phyloP scores from a whole-genome alignment of 495 filamentous ascomycete genomes.

The Neurospora sp. region DNA sequence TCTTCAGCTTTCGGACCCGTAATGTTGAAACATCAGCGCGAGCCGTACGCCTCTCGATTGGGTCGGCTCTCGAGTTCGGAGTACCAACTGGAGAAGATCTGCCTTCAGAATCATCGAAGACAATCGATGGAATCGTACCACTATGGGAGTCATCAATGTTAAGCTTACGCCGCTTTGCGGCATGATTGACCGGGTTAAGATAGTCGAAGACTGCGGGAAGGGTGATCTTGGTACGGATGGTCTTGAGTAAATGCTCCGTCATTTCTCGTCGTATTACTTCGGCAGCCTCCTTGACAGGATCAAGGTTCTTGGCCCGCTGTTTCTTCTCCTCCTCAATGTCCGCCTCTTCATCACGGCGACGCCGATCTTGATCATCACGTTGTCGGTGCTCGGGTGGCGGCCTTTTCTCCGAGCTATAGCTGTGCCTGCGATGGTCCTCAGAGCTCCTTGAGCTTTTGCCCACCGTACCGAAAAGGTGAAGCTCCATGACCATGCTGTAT shows the following conservation, averaged over 20 bases:
- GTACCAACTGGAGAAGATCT: slow-evolving; percentile 50
- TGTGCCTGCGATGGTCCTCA: slow-evolving; percentile 20
- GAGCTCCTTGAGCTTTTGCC: slow-evolving; percentile 46
- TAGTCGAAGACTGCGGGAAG: slow-evolving; percentile 72
- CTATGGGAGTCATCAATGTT: slow-evolving; percentile 65
- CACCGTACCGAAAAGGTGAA: slow-evolving; percentile 56
- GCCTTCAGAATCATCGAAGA: slow-evolving; percentile 44
- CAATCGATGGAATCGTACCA: slow-evolving; percentile 24
- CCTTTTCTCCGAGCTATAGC: slow-evolving; percentile 24
- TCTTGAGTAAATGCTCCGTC: slow-evolving; percentile 70
- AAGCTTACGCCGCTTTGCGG: slow-evolving; percentile 60
- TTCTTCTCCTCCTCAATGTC: slow-evolving; percentile 82
- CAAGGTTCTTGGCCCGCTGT: slow-evolving; percentile 69
- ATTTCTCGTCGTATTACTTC: slow-evolving; percentile 72
- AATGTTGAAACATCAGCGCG: slow-evolving; percentile 54
- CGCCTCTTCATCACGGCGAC: slow-evolving; percentile 52
- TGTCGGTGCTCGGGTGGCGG: slow-evolving; percentile 38
- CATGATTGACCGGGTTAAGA: slow-evolving; percentile 73
- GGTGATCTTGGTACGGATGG: slow-evolving; percentile 75
- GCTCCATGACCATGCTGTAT: slow-evolving; percentile 88
- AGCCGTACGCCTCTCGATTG: slow-evolving; percentile 38
- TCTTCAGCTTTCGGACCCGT: slow-evolving; percentile 58
- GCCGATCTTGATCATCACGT: slow-evolving; percentile 33
- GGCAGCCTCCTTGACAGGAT: slow-evolving; percentile 74
- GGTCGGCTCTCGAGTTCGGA: slow-evolving; percentile 56